phyloP scores from a whole-genome alignment of 768 basidiomycete genomes.

The Tylopilus sp. region DNA sequence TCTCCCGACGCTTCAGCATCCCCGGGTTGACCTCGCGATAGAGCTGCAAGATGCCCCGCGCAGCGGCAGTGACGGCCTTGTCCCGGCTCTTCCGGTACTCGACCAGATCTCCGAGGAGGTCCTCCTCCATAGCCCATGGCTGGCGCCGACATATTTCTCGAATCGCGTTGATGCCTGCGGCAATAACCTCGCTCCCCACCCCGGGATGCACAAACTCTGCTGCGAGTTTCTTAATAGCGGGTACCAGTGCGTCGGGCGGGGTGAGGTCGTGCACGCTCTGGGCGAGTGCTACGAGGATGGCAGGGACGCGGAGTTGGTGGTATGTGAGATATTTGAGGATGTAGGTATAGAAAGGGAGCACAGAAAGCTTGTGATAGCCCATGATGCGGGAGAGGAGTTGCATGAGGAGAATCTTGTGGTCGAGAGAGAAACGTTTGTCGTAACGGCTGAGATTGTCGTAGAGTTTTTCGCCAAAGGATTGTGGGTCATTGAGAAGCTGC shows the following conservation, averaged over 20 bases:
- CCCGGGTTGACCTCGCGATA: conserved; percentile 96
- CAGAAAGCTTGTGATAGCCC: conserved; percentile 88
- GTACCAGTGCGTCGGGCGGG: conserved; percentile 87
- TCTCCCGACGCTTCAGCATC: conserved; percentile 83
- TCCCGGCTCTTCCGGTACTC: conserved; percentile 96
- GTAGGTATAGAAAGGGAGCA: conserved; percentile 95
- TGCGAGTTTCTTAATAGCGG: conserved; percentile 87
- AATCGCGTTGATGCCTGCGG: conserved; percentile 95
- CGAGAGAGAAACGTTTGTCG: conserved; percentile 94
- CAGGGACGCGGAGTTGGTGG: conserved; percentile 87
- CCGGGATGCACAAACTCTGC: conserved; percentile 98
- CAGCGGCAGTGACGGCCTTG: conserved; percentile 88
- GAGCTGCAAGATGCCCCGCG: conserved; percentile 80
- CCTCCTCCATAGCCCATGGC: conserved; percentile 97
- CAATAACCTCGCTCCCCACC: conserved; percentile 91
- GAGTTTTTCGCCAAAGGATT: conserved; percentile 91
- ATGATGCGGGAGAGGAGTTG: conserved; percentile 93
- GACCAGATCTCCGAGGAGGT: conserved; percentile 85
- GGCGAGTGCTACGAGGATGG: conserved; percentile 90
- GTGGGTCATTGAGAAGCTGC: conserved; percentile 91
- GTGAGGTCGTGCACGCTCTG: conserved; percentile 95
- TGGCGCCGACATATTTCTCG: conserved; percentile 92
- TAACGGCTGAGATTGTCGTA: conserved; percentile 79
- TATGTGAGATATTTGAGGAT: conserved; percentile 91
- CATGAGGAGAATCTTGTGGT: conserved; percentile 97